These are phyloP conservation scores for Botrytis cinerea DNA, from an alignment of 2,329 filamentous ascomycete species.

Conservation along the genomic window DNA sequence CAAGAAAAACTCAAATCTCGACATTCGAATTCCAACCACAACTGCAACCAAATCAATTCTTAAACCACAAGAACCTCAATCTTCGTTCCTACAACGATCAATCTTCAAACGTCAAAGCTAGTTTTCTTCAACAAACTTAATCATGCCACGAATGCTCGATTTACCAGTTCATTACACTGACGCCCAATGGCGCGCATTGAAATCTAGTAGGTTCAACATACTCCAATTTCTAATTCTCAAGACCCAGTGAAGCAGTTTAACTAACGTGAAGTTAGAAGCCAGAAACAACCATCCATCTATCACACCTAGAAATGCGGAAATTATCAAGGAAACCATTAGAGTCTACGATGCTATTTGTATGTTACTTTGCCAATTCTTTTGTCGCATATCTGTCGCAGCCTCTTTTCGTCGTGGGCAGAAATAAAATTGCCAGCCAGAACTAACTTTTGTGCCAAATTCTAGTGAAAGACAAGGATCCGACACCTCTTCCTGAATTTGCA, in stretches of 20 bases:
- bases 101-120: background rate
- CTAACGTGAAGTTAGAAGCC: conserved; percentile 7
- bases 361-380: background rate
- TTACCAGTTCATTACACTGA: background rate
- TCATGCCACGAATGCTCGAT: conserved; percentile 5
- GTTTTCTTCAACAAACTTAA: background rate
- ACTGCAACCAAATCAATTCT: background rate
- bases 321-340: conserved; percentile 1
- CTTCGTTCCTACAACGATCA: background rate
- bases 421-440: background rate
- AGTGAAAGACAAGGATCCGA: background rate
- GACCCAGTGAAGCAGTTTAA: background rate
- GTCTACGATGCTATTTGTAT: conserved; percentile 10
- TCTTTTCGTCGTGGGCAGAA: no score
- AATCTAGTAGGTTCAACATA: background rate
- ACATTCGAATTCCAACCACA: background rate
- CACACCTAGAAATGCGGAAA: background rate
- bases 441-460: background rate
- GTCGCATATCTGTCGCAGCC: background rate
- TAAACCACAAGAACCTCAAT: background rate
- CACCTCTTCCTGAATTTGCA: background rate
- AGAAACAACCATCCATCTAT: conserved; percentile 5
- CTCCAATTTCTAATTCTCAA: no score
- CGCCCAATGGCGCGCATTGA: conserved; percentile 13
- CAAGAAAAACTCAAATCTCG: background rate